These are phyloP conservation scores for Cutaneotrichosporon sp. DNA, from an alignment of 1,284 basidiomycete genomes.

Conservation along the genomic window DNA sequence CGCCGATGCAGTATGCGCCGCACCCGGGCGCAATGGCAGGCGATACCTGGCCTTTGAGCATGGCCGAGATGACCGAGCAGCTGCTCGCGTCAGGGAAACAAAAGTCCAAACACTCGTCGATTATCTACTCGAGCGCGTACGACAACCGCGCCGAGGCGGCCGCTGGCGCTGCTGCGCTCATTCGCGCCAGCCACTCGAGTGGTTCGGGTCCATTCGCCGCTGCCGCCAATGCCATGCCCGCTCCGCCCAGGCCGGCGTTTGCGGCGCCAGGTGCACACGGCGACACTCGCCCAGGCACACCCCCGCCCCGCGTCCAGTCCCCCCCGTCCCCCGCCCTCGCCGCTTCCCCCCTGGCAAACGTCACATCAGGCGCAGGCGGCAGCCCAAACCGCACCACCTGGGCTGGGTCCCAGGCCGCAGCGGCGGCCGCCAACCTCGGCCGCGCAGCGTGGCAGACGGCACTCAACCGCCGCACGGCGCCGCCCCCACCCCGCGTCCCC, in stretches of 20 bases:
- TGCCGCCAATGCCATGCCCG: neutral
- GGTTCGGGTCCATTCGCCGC: neutral
- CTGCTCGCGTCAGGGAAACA: conserved; percentile 12
- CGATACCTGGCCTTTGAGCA: conserved; percentile 16
- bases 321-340: neutral
- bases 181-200: neutral
- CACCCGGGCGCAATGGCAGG: conserved; percentile 13
- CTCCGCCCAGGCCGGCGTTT: neutral
- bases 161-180: conserved; percentile 11
- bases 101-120: conserved; percentile 2
- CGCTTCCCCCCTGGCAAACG: neutral
- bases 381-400: neutral
- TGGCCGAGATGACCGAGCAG: conserved; percentile 18
- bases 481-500: neutral
- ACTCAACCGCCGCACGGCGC: neutral
- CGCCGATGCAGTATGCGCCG: conserved; percentile 10
- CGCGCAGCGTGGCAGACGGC: neutral
- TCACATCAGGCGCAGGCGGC: neutral
- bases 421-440: no score
- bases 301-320: neutral
- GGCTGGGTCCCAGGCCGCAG: neutral
- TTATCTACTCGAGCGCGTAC: conserved; percentile 9
- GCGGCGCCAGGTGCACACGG: neutral
- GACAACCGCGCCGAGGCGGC: conserved; percentile 15
- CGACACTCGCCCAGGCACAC: neutral